These are phyloP conservation scores for Coprinopsis cinerea DNA, from an alignment of 768 basidiomycete species.

Conservation along the genomic window DNA sequence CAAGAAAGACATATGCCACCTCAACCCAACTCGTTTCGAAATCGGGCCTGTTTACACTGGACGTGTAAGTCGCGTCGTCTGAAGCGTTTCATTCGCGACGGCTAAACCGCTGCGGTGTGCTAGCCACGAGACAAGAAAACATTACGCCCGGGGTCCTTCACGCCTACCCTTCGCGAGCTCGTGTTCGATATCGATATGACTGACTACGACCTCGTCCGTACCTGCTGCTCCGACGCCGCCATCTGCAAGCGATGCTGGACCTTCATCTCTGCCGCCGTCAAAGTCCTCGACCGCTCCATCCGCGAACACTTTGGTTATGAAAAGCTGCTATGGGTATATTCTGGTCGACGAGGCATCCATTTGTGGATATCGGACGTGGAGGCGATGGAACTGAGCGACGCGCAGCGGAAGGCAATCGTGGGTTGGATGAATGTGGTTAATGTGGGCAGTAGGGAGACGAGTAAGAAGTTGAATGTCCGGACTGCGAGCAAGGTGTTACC, in stretches of 20 bases:
- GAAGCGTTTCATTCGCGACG: not conserved
- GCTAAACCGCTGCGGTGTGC: not conserved
- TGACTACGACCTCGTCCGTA: conserved; percentile 93
- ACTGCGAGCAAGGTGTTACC: conserved; percentile 46
- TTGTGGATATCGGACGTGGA: conserved; percentile 91
- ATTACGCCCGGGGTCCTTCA: conserved; percentile 57
- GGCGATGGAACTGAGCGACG: conserved; percentile 87
- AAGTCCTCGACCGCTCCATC: conserved; percentile 72
- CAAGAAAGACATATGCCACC: conserved; percentile 78
- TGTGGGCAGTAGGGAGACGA: conserved; percentile 57
- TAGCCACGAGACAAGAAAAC: conserved; percentile 91
- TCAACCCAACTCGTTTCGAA: conserved; percentile 93
- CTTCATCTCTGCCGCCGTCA: conserved; percentile 90
- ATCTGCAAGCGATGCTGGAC: conserved; percentile 94
- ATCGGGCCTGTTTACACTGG: conserved; percentile 93
- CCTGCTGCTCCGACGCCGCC: conserved; percentile 86
- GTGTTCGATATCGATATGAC: conserved; percentile 99
- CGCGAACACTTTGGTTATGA: conserved; percentile 88
- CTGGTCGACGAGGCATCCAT: conserved; percentile 97
- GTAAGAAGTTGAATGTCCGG: conserved; percentile 77
- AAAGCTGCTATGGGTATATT: conserved; percentile 96
- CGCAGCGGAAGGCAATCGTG: conserved; percentile 84
- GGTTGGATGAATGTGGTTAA: conserved; percentile 80
- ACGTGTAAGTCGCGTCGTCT: conserved; percentile 47
- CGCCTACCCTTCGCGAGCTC: conserved; percentile 80